Percentiles rank a stretch among this genome's conserved stretches.
phyloP scores from a whole-genome alignment of 805 yeast genomes.

The Lipomyces chichibuensis region DNA sequence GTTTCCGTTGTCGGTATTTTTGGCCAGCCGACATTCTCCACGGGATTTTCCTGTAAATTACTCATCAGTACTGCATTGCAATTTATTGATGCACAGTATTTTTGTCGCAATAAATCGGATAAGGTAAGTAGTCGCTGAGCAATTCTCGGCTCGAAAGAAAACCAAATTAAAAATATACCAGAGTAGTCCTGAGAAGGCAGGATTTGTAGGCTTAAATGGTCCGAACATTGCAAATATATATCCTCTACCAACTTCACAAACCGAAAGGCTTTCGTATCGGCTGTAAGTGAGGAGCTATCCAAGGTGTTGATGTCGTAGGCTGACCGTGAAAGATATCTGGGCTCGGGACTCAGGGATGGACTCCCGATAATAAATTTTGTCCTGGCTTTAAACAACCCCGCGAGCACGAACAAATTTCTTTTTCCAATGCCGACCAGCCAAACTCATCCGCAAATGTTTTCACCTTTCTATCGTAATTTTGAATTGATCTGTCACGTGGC shows the following conservation, averaged over 20 bases:
- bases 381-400: no score
- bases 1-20: conserved; percentile 79
- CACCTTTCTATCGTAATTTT: neutral
- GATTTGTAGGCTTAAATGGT: conserved; percentile 64
- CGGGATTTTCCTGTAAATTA: conserved; percentile 61
- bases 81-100: neutral
- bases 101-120: no score
- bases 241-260: neutral
- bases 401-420: no score
- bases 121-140: no score
- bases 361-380: neutral
- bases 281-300: neutral
- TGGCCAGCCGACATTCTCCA: conserved; percentile 79
- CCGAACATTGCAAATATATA: conserved; percentile 58
- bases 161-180: conserved; percentile 52
- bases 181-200: conserved; percentile 69
- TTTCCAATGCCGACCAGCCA: neutral
- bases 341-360: neutral
- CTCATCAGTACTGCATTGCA: conserved; percentile 5
- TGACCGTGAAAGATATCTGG: neutral
- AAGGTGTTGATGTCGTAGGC: neutral
- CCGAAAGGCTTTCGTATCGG: neutral
- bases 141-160: neutral
- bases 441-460: neutral
- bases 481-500: neutral